A percentile compares a stretch with the other conserved stretches of the same genome.
These are phyloP conservation scores for Penicillium steckii DNA, from an alignment of 495 filamentous ascomycete genomes.

Conservation along the genomic window DNA sequence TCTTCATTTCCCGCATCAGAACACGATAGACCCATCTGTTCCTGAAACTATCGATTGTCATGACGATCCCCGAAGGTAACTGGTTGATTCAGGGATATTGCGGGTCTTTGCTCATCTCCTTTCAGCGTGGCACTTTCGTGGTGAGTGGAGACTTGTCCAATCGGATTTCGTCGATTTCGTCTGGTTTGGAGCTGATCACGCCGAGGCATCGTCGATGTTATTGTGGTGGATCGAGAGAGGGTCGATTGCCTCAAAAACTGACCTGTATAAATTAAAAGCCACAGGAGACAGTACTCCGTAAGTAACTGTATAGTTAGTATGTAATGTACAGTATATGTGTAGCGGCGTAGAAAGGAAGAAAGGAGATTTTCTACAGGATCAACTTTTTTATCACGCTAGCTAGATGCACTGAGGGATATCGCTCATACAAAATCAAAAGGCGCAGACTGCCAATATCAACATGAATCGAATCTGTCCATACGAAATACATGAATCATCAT, in stretches of 20 bases:
- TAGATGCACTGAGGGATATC: conserved; percentile 12
- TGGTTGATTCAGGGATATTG: conserved; percentile 8
- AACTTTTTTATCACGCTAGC: neutral
- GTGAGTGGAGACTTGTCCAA: conserved; percentile 4
- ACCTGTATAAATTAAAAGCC: no score
- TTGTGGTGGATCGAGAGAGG: no score
- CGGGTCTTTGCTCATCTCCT: conserved; percentile 2
- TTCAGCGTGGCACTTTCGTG: neutral
- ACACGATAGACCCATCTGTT: conserved; percentile 11
- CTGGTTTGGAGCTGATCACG: no score
- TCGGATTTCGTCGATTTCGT: no score
- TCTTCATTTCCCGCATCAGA: conserved; percentile 14
- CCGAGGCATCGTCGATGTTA: no score
- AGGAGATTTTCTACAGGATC: neutral
- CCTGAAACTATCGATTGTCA: conserved; percentile 25
- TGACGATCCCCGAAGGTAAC: conserved; percentile 5
- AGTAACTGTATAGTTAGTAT: no score
- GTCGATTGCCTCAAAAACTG: no score
- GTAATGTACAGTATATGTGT: no score
- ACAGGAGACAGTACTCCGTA: no score
- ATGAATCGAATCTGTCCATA: no score
- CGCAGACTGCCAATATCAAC: neutral
- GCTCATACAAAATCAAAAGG: neutral
- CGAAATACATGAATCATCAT: neutral
- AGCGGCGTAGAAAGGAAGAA: neutral